These are phyloP conservation scores for Plasmodium blacklocki DNA, from an alignment of 169 alveolate species.

Conservation along the genomic window DNA sequence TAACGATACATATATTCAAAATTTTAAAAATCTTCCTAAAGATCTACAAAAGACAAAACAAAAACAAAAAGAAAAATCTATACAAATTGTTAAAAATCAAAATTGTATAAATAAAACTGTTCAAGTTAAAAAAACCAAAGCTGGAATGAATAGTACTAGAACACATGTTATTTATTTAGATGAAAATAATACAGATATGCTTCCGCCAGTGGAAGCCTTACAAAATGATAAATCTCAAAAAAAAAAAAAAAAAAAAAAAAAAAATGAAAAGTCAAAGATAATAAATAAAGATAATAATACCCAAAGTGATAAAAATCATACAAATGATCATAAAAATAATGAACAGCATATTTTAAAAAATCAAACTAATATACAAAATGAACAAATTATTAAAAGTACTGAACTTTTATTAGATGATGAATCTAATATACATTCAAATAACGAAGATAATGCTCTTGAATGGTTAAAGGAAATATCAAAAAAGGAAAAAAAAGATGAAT, in stretches of 20 bases:
- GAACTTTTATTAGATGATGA: not conserved
- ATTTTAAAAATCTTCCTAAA: not conserved
- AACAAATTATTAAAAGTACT: not conserved
- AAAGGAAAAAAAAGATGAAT: slow-evolving; percentile 21
- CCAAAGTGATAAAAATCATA: not conserved
- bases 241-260: not conserved
- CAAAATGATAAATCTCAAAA: not conserved
- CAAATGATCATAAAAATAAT: not conserved
- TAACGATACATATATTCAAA: not conserved
- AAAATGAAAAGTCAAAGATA: not conserved
- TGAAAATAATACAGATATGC: slow-evolving; percentile 7
- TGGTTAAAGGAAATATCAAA: slow-evolving; percentile 71
- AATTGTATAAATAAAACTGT: slow-evolving; percentile 37
- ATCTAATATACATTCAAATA: not conserved
- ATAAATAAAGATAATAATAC: not conserved
- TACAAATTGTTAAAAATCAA: slow-evolving; percentile 23
- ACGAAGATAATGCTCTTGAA: slow-evolving; percentile 55
- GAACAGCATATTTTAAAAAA: not conserved
- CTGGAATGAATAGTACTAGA: slow-evolving; percentile 68
- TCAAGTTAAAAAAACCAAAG: slow-evolving; percentile 69
- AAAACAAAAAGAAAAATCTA: not conserved
- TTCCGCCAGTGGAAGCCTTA: not conserved
- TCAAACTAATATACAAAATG: not conserved
- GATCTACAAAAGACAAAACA: not conserved
- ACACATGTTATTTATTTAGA: slow-evolving; percentile 57